Percentiles rank a stretch among this genome's conserved stretches.
Evolutionary conservation across 139 green algal species (phyloP).

Genomic region (Picochlorum costavermella): DNA sequence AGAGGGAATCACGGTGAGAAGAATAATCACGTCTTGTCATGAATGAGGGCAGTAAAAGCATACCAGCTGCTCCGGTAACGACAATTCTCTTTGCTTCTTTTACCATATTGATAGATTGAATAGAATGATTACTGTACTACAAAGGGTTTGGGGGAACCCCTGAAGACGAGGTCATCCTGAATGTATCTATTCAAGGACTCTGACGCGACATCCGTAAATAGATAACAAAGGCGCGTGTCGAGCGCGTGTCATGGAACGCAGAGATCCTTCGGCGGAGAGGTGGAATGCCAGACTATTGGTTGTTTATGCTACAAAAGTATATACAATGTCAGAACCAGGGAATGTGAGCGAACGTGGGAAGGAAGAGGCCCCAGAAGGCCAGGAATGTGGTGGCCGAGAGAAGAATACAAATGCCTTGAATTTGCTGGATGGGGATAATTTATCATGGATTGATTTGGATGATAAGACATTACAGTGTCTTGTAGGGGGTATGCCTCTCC

Average conservation of each 20-base stretch:
- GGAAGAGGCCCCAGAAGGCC: neutral
- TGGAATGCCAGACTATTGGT: too few relatives aligned
- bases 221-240: too few relatives aligned
- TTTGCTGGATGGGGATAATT: constrained; percentile 11
- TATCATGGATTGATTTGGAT: constrained; percentile 30
- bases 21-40: neutral
- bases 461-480: constrained; percentile 32
- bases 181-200: too few relatives aligned
- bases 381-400: neutral
- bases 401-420: neutral
- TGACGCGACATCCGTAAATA: too few relatives aligned
- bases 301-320: too few relatives aligned
- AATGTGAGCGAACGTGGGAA: too few relatives aligned
- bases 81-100: constrained; percentile 35
- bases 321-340: too few relatives aligned
- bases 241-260: too few relatives aligned
- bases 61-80: constrained; percentile 58
- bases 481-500: constrained; percentile 8
- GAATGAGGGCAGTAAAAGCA: neutral
- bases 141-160: constrained; percentile 4
- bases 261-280: too few relatives aligned
- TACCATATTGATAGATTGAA: constrained; percentile 7
- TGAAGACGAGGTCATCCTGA: too few relatives aligned
- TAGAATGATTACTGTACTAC: neutral
- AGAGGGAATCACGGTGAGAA: neutral